phyloP scores from a whole-genome alignment of 176 grass and related monocot species.

The Triticum turgidum region DNA sequence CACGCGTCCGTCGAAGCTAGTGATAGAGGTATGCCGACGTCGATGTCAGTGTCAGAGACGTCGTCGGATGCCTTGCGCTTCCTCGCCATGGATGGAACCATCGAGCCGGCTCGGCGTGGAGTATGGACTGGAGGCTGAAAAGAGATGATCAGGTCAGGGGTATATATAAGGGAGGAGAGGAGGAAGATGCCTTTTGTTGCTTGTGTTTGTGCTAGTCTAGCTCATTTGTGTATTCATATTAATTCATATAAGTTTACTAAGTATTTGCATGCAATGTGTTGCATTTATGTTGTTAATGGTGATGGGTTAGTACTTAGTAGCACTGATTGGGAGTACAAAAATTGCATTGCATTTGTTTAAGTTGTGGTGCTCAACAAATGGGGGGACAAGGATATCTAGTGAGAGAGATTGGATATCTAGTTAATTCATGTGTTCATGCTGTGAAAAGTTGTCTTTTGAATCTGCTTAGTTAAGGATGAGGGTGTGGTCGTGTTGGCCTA shows the following conservation, averaged over 20 bases:
- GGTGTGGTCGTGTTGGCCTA: constrained; percentile 10
- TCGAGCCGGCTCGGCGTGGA: neutral
- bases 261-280: neutral
- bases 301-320: neutral
- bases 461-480: constrained; percentile 11
- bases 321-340: neutral
- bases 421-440: constrained; percentile 16
- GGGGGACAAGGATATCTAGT: constrained; percentile 26
- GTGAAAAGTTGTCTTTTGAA: neutral
- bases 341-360: neutral
- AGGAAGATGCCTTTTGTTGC: neutral
- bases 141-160: neutral
- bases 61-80: constrained; percentile 42
- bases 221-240: neutral
- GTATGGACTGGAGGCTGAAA: neutral
- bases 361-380: neutral
- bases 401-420: constrained; percentile 19
- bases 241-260: neutral
- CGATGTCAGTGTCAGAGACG: constrained; percentile 2
- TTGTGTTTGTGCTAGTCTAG: constrained; percentile 3
- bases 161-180: constrained; percentile 27
- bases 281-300: neutral
- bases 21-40: neutral
- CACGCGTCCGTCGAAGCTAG: neutral
- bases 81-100: constrained; percentile 29